Evolutionary conservation across 768 basidiomycete species (phyloP), one percentile per base, ranked within the genome.

Genomic region (Glaciozyma martinii): DNA sequence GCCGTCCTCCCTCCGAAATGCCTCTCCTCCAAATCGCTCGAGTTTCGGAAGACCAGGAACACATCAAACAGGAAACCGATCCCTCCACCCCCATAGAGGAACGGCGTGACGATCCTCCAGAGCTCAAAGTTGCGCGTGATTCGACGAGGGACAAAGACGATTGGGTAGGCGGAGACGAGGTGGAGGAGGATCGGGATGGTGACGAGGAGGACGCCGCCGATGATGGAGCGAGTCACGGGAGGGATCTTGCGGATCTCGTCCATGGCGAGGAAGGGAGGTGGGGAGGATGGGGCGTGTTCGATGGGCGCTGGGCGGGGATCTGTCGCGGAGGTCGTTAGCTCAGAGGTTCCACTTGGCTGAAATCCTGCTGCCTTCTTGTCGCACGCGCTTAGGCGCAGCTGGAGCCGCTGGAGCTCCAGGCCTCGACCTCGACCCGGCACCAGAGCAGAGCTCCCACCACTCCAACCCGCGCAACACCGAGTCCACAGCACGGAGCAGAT

Each of bases 71-170:
- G 74, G 69, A 81, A 84, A 52, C 76, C 75, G 21, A 87, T 75
- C 6, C 84, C 85, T 4, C 75, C 70, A 82, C 87, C 80, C 71
- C 86, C 88, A 16, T 86, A 76, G 74, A 89, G 88, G 78, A 89
- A 85, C 54, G 84, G 85, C 2, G 87, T 84, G 23, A 70, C 56
- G 29, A 73, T 23, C 13, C 76, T 63, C 63, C 77, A 53, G 47
- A 88, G 85, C 81, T 91, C 80, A 21, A 82, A 80, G 46, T 77
- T 77, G 65, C 77, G 66, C 4, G 77, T 78, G 50, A 70, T 58
- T 5, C 12, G 25, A 9, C 7, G 19, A 8, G 74, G 78, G 6
- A 82, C 72, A 74, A 85, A 91, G 0, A 87, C 19, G 63, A 88
- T 52, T 37, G 75, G 78, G 76, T 86, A 83, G 3, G 77, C 74